A percentile compares a stretch with the other conserved stretches of the same genome.
phyloP scores from a whole-genome alignment of 2,329 filamentous ascomycete species.

The Zasmidium citrigriseum region DNA sequence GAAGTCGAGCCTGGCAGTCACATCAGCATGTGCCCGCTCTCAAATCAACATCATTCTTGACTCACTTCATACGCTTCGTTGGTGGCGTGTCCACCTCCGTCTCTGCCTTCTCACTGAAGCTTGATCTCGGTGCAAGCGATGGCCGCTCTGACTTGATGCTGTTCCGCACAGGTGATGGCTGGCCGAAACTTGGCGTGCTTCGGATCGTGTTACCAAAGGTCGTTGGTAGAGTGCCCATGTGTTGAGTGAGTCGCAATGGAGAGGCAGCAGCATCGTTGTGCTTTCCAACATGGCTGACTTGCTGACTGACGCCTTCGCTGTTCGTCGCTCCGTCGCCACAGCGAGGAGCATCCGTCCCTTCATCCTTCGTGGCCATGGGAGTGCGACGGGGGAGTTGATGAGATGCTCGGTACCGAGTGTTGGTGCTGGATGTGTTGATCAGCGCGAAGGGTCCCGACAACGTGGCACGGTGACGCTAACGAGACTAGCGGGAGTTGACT shows the following conservation, averaged over 20 bases:
- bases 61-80: not conserved
- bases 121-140: not conserved
- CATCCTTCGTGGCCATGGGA: not conserved
- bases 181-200: not conserved
- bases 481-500: not conserved
- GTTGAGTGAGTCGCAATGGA: not conserved
- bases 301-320: not conserved
- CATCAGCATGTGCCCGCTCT: not conserved
- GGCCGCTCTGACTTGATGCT: not conserved
- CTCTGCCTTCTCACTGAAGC: not conserved
- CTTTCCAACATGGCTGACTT: not conserved
- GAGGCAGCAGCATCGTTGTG: not conserved
- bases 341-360: not conserved
- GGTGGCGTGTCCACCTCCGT: not conserved
- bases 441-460: not conserved
- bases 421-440: not conserved
- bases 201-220: too few species aligned
- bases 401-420: not conserved
- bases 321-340: not conserved
- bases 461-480: not conserved
- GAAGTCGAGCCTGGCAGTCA: not conserved
- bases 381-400: not conserved
- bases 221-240: too few species aligned
- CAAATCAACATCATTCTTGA: not conserved
- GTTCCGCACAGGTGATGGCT: not conserved